Evolutionary conservation across 768 basidiomycete genomes (phyloP).

Genomic region (Tylopilus plumbeoviolaceoides): DNA sequence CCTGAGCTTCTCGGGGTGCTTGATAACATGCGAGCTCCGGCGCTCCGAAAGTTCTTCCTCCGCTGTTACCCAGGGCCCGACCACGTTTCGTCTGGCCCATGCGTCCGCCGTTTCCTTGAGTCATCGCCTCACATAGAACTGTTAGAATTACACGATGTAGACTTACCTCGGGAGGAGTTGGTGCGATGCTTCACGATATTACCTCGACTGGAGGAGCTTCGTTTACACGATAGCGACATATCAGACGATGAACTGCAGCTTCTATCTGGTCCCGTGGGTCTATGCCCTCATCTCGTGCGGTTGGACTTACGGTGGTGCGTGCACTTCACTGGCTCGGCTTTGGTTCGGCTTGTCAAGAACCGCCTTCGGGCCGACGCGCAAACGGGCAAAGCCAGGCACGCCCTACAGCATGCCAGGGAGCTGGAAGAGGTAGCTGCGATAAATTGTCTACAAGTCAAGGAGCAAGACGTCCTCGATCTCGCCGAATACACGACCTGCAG

Average conservation of each 20-base stretch:
- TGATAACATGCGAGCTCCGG: slow-evolving; percentile 32
- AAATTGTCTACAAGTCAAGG: slow-evolving; percentile 54
- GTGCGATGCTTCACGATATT: slow-evolving; percentile 33
- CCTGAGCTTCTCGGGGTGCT: slow-evolving; percentile 29
- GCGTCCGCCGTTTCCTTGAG: slow-evolving; percentile 28
- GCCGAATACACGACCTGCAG: slow-evolving; percentile 45
- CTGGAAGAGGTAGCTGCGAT: slow-evolving; percentile 49
- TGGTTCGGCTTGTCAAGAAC: slow-evolving; percentile 47
- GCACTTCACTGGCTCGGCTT: slow-evolving; percentile 45
- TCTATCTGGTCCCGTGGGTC: slow-evolving; percentile 36
- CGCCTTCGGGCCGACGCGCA: slow-evolving; percentile 24
- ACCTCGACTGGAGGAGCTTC: slow-evolving; percentile 42
- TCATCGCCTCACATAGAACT: slow-evolving; percentile 34
- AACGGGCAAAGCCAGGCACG: background rate
- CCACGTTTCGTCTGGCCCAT: slow-evolving; percentile 26
- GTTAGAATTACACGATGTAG: slow-evolving; percentile 49
- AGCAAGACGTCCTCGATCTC: slow-evolving; percentile 49
- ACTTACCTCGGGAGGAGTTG: slow-evolving; percentile 38
- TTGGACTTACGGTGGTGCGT: slow-evolving; percentile 61
- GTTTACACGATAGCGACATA: slow-evolving; percentile 57
- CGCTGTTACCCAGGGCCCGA: slow-evolving; percentile 28
- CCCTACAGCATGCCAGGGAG: slow-evolving; percentile 16
- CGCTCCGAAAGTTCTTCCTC: slow-evolving; percentile 37
- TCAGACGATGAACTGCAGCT: slow-evolving; percentile 40
- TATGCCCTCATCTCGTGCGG: slow-evolving; percentile 44